Evolutionary conservation across 2,329 filamentous ascomycete species (phyloP).

Genomic region (Alternaria viburni): DNA sequence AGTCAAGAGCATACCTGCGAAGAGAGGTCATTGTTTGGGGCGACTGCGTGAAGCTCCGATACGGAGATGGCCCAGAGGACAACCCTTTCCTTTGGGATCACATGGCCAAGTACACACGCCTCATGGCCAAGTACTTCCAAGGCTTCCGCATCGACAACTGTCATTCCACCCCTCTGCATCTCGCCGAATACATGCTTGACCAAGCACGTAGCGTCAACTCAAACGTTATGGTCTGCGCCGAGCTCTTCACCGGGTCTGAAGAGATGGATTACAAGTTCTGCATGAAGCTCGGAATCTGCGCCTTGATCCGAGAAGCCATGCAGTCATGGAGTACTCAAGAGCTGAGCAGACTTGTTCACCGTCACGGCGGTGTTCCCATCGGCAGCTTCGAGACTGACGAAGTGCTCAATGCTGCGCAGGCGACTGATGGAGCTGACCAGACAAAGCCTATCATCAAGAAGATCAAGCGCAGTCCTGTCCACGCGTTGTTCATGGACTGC

Average conservation of each 20-base stretch:
- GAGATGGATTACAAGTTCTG: conserved; percentile 97
- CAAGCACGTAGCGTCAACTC: conserved; percentile 88
- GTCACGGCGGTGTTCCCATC: conserved; percentile 90
- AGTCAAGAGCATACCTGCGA: conserved; percentile 91
- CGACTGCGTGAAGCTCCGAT: conserved; percentile 96
- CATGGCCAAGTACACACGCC: conserved; percentile 89
- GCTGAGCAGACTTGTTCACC: conserved; percentile 89
- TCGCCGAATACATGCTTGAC: conserved; percentile 93
- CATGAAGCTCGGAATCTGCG: conserved; percentile 87
- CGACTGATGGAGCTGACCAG: conserved; percentile 32
- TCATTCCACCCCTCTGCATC: conserved; percentile 92
- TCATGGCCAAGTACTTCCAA: conserved; percentile 93
- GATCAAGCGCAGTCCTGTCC: conserved; percentile 86
- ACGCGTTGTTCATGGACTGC: conserved; percentile 98
- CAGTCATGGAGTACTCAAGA: conserved; percentile 96
- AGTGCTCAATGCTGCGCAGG: conserved; percentile 67
- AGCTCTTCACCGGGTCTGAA: conserved; percentile 94
- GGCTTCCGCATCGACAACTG: conserved; percentile 98
- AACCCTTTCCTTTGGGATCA: conserved; percentile 95
- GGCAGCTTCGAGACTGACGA: conserved; percentile 97
- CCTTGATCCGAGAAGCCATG: conserved; percentile 96
- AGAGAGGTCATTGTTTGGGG: conserved; percentile 98
- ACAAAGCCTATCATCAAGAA: conserved; percentile 66
- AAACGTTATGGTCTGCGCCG: conserved; percentile 89
- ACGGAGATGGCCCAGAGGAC: conserved; percentile 79